Percentiles rank a stretch among this genome's conserved stretches.
phyloP scores from a whole-genome alignment of 2,329 filamentous ascomycete species.

The Bipolaris zeicola region DNA sequence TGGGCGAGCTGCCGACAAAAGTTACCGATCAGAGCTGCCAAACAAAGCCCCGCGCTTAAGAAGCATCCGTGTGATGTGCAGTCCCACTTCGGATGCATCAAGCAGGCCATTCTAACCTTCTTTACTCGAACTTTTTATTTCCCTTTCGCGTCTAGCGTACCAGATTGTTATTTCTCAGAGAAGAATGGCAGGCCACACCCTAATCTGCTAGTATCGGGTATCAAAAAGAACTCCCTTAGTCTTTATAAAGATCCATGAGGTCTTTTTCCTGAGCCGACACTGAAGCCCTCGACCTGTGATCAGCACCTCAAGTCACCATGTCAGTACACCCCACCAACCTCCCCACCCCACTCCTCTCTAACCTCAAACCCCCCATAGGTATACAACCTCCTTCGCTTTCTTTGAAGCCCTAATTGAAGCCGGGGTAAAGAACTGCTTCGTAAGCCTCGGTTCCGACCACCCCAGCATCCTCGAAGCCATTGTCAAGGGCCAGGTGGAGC shows the following conservation, averaged over 20 bases:
- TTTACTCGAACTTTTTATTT: not conserved
- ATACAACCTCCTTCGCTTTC: constrained; percentile 80
- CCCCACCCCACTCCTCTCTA: not conserved
- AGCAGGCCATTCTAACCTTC: not conserved
- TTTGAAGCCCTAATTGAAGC: constrained; percentile 78
- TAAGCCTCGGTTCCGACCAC: constrained; percentile 72
- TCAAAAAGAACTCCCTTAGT: not conserved
- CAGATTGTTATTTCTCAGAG: not conserved
- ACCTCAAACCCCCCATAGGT: constrained; percentile 43
- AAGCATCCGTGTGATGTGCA: not conserved
- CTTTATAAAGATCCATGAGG: not conserved
- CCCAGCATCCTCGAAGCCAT: constrained; percentile 81
- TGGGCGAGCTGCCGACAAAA: not conserved
- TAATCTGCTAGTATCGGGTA: not conserved
- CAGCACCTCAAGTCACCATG: not conserved
- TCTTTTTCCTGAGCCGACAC: not conserved
- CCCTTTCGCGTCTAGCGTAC: not conserved
- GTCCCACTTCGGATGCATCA: not conserved
- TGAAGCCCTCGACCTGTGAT: not conserved
- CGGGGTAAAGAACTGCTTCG: constrained; percentile 57
- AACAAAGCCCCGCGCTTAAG: not conserved
- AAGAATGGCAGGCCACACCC: not conserved
- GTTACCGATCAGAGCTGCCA: not conserved
- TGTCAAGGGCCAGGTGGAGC: constrained; percentile 73
- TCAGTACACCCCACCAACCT: not conserved